Percentiles rank a stretch among this genome's conserved stretches.
Conservation (phyloP, 176 grass and related monocot genomes). For the Lolium rigidum region DNA sequence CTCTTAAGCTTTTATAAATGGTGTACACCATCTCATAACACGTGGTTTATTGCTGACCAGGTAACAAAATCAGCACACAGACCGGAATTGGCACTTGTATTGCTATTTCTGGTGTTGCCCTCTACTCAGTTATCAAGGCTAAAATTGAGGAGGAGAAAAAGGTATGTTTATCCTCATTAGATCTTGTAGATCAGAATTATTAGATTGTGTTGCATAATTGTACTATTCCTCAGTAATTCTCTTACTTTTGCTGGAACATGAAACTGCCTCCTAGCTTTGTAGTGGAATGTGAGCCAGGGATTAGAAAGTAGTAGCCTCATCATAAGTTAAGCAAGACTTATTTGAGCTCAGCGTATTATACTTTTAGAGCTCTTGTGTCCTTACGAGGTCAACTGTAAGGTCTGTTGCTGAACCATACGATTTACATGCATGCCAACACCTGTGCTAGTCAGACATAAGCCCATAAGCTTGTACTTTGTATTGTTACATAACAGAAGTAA, state of each 20-base stretch:
- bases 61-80: constrained; percentile 85
- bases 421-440: constrained; percentile 1
- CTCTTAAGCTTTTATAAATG: constrained; percentile 13
- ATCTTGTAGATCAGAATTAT: constrained; percentile 20
- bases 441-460: constrained; percentile 3
- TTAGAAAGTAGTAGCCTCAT: not conserved
- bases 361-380: not conserved
- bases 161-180: constrained; percentile 49
- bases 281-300: not conserved
- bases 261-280: constrained; percentile 1
- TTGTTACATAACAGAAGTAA: not conserved
- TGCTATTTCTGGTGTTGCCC: constrained; percentile 83
- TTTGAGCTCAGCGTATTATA: not conserved
- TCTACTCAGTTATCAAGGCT: constrained; percentile 88
- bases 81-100: constrained; percentile 88
- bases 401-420: not conserved
- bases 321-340: not conserved
- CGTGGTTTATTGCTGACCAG: constrained; percentile 46
- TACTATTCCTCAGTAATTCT: not conserved
- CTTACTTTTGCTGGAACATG: constrained; percentile 2
- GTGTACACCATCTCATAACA: not conserved
- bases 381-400: not conserved
- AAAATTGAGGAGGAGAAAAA: constrained; percentile 91
- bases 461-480: not conserved
- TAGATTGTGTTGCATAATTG: constrained; percentile 18